Percentiles rank a stretch among this genome's conserved stretches.
Evolutionary conservation across 306 rosid species (phyloP).

Genomic region (Parietaria judaica): DNA sequence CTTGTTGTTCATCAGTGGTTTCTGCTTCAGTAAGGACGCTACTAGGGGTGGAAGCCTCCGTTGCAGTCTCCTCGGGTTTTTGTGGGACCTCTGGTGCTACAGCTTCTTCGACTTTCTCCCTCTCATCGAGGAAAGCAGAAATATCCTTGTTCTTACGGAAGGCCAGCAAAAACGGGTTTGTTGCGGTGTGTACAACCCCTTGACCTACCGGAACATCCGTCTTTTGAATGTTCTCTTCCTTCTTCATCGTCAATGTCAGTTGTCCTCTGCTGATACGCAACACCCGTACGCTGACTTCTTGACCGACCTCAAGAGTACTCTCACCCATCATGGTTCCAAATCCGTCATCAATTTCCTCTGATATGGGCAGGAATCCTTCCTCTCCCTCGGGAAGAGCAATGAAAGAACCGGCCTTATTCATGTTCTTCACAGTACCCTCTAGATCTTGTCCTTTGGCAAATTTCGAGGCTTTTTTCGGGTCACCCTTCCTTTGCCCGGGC

Average conservation of each 20-base stretch:
- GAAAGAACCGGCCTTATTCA: slow-evolving; percentile 71
- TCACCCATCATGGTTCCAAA: slow-evolving; percentile 69
- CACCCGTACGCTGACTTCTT: slow-evolving; percentile 75
- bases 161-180: slow-evolving; percentile 86
- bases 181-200: slow-evolving; percentile 54
- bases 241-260: slow-evolving; percentile 93
- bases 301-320: slow-evolving; percentile 62
- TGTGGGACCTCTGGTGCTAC: slow-evolving; percentile 29
- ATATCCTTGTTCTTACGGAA: slow-evolving; percentile 84
- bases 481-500: slow-evolving; percentile 47
- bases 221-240: slow-evolving; percentile 47
- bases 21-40: slow-evolving; percentile 19
- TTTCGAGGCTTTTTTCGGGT: slow-evolving; percentile 41
- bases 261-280: slow-evolving; percentile 72
- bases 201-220: slow-evolving; percentile 31
- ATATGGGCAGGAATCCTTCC: slow-evolving; percentile 82
- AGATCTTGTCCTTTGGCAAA: slow-evolving; percentile 71
- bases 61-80: slow-evolving; percentile 11
- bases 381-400: slow-evolving; percentile 95
- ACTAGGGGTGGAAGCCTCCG: slow-evolving; percentile 27
- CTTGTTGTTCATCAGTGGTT: slow-evolving; percentile 18
- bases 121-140: slow-evolving; percentile 71
- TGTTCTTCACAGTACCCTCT: slow-evolving; percentile 79
- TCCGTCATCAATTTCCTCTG: slow-evolving; percentile 72
- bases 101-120: slow-evolving; percentile 38